phyloP scores from a whole-genome alignment of 164 flowering plant species.

The Tetracentron sinense region DNA sequence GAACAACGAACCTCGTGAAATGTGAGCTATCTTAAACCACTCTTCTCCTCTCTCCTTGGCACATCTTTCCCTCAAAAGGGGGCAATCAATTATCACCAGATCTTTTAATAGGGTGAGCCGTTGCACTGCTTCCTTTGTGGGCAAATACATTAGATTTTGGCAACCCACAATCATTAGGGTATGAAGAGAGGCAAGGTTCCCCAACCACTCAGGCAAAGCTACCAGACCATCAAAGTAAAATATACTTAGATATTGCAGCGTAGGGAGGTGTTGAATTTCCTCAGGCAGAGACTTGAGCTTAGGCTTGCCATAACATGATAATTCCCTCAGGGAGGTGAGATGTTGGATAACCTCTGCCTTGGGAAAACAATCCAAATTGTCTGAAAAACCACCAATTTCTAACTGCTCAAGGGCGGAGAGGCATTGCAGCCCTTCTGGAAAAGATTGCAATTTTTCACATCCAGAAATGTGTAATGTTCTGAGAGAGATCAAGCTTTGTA shows the following conservation, averaged over 20 bases:
- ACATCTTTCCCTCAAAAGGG: background rate
- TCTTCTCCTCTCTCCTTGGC: background rate
- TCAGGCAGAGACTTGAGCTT: background rate
- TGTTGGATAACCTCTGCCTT: background rate
- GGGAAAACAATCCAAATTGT: too few species aligned
- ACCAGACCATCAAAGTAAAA: background rate
- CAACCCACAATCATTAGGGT: background rate
- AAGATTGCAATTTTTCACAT: too few species aligned
- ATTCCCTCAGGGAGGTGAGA: background rate
- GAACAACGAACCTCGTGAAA: too few species aligned
- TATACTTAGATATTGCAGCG: background rate
- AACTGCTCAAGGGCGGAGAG: too few species aligned
- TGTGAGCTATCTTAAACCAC: background rate
- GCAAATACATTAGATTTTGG: background rate
- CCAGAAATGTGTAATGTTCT: too few species aligned
- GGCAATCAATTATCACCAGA: background rate
- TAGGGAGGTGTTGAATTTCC: background rate
- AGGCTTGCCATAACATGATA: background rate
- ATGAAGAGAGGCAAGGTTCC: background rate
- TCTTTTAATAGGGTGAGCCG: background rate
- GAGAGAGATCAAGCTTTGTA: too few species aligned
- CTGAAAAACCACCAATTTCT: too few species aligned
- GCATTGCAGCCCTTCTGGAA: too few species aligned
- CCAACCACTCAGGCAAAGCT: background rate
- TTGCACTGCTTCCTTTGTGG: background rate